Evolutionary conservation across 1,284 basidiomycete genomes (phyloP).

Genomic region (Pulchroboletus neoregius): DNA sequence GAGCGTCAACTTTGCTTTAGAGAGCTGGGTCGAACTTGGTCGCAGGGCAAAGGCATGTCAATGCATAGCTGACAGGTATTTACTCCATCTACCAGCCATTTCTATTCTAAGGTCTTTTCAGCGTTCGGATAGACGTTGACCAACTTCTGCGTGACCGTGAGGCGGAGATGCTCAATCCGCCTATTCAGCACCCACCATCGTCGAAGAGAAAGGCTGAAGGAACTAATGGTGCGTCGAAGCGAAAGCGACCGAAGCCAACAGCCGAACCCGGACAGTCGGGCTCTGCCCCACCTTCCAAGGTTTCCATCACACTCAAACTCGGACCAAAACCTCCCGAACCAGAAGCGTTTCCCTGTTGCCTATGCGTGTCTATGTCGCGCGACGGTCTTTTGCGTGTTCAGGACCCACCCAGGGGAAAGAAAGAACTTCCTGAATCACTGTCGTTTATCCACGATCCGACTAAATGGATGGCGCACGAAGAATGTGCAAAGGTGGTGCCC

Average conservation of each 20-base stretch:
- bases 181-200: constrained; percentile 22
- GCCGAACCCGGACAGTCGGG: constrained; percentile 5
- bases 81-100: neutral
- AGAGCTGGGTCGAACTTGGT: constrained; percentile 92
- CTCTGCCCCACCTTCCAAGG: constrained; percentile 15
- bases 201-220: constrained; percentile 40
- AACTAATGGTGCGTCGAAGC: constrained; percentile 25
- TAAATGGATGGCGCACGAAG: constrained; percentile 68
- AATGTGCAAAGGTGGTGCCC: constrained; percentile 75
- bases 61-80: constrained; percentile 79
- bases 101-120: constrained; percentile 32
- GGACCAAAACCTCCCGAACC: constrained; percentile 55
- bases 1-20: constrained; percentile 95
- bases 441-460: constrained; percentile 34
- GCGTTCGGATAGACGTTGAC: constrained; percentile 90
- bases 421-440: constrained; percentile 41
- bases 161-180: constrained; percentile 36
- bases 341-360: constrained; percentile 68
- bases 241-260: constrained; percentile 34
- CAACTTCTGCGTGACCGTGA: constrained; percentile 66
- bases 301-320: constrained; percentile 55
- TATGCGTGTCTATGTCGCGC: constrained; percentile 64
- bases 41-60: constrained; percentile 77
- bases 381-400: constrained; percentile 67
- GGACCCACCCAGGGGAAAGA: constrained; percentile 56